Evolutionary conservation across 495 filamentous ascomycete genomes (phyloP), one percentile per base, ranked within the genome.

Genomic region (Penicillium longicatenatum): DNA sequence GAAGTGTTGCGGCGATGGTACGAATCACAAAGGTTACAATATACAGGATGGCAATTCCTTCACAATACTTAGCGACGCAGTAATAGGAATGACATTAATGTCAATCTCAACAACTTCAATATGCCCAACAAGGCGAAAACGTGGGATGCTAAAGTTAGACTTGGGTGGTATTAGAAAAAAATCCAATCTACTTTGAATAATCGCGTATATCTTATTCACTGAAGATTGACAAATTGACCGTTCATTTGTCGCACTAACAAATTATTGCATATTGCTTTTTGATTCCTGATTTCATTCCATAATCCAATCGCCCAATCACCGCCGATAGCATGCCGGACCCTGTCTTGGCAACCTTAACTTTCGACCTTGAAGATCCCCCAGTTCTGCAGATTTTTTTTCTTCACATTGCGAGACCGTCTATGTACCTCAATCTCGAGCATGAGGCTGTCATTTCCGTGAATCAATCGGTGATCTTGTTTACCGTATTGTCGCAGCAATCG

Each of bases 301-400:
- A 29, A 31, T 48, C 3, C 24, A 48, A 48, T 48, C 24, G 30
- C 24, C 45, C 45, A 48, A 48, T 45, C 42, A 22, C 7, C 19
- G 6, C 19, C 42, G 42, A 22, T 30, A 48, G 45, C 24, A 48
- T 48, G 3, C 20, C 44, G 21, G 8, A 46, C 44, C 44, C 44
- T 48, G 12, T 5, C 45, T 48, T 48, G 45, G 45, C 45, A 48
- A 48, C 24, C 24, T 48, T 48, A 48, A 48, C 45, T 29, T 30
- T 17, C 0, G 45, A 48, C 16, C 24, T 10, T 30, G 45, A 48
- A 29, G 45, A 48, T 48, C 44, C 21, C 21, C 21, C 37, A 29
- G 24, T 2, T 17, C 45, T 17, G 14, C 24, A 26, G 45, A 48
- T 4, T 17, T 48, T 48, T 48, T 48, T 29, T 39, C 4, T 48